These are phyloP conservation scores for Nothophytophthora sp. DNA, from an alignment of 352 stramenopile genomes.

Conservation along the genomic window DNA sequence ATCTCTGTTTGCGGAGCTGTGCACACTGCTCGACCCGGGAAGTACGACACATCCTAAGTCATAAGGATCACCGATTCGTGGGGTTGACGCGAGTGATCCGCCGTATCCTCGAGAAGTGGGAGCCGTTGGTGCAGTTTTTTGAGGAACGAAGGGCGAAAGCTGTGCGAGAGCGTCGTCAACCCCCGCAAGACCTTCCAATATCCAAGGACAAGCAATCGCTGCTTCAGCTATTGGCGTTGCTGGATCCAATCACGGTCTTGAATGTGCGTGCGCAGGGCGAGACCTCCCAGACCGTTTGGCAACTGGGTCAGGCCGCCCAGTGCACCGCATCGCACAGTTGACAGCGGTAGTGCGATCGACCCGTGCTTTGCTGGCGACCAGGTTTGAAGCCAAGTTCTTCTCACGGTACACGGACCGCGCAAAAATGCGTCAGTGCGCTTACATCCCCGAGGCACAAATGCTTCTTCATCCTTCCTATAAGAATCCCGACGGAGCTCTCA, in stretches of 20 bases:
- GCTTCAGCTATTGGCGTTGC: slow-evolving; percentile 4
- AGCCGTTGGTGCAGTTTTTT: too few species aligned
- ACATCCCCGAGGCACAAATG: slow-evolving; percentile 13
- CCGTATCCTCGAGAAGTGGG: too few species aligned
- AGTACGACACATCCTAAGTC: too few species aligned
- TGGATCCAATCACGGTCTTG: slow-evolving; percentile 3
- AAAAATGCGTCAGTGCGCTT: not conserved
- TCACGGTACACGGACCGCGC: slow-evolving; percentile 6
- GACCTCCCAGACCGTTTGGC: not conserved
- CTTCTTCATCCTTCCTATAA: slow-evolving; percentile 3
- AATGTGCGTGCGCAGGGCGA: slow-evolving; percentile 8
- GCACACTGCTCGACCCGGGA: too few species aligned
- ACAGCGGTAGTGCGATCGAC: not conserved
- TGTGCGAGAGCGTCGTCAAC: too few species aligned
- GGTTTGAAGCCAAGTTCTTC: slow-evolving; percentile 12
- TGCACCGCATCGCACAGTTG: not conserved
- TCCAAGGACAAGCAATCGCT: slow-evolving; percentile 8
- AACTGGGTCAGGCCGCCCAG: not conserved
- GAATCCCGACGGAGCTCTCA: slow-evolving; percentile 2
- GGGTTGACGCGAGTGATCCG: too few species aligned
- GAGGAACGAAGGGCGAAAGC: too few species aligned
- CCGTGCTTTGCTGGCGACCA: not conserved
- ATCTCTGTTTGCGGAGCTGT: too few species aligned
- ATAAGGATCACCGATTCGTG: too few species aligned
- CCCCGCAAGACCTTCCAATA: slow-evolving; percentile 1